Conservation (phyloP, 169 alveolate species). For the Besnoitia besnoiti region DNA sequence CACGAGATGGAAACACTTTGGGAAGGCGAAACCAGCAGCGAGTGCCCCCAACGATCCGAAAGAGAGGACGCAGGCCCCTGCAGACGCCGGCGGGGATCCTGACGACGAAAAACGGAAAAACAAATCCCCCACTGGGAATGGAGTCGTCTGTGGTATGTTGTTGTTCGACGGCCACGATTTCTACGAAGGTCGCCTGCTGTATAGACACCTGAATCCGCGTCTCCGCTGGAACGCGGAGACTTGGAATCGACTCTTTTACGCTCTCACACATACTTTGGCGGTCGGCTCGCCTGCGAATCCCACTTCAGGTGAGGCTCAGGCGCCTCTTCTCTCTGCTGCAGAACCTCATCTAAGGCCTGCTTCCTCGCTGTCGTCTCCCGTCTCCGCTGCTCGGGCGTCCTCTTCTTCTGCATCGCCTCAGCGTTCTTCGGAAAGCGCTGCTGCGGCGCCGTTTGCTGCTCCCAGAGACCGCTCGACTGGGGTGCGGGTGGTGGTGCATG, state of each 20-base stretch:
- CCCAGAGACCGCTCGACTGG: background rate
- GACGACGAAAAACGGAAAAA: background rate
- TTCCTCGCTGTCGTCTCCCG: background rate
- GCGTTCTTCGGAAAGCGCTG: background rate
- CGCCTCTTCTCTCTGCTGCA: background rate
- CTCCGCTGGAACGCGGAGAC: conserved; percentile 3
- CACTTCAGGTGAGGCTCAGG: background rate
- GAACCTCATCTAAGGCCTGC: background rate
- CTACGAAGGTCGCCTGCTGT: conserved; percentile 31
- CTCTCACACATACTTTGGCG: background rate
- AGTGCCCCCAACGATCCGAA: background rate
- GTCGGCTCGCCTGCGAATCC: background rate
- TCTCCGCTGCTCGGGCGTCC: background rate
- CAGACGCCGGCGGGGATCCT: background rate
- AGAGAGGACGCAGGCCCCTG: background rate
- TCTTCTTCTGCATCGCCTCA: background rate
- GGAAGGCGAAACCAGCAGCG: background rate
- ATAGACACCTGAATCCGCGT: conserved; percentile 9
- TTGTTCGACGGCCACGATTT: background rate
- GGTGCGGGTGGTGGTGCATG: background rate
- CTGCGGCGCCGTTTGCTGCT: background rate
- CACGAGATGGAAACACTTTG: background rate
- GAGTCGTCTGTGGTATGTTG: conserved; percentile 28
- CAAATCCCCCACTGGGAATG: background rate
- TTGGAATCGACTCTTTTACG: background rate